Evolutionary conservation across 2,329 filamentous ascomycete genomes (phyloP), one percentile per base, ranked within the genome.

Genomic region (Monilinia fructicola): DNA sequence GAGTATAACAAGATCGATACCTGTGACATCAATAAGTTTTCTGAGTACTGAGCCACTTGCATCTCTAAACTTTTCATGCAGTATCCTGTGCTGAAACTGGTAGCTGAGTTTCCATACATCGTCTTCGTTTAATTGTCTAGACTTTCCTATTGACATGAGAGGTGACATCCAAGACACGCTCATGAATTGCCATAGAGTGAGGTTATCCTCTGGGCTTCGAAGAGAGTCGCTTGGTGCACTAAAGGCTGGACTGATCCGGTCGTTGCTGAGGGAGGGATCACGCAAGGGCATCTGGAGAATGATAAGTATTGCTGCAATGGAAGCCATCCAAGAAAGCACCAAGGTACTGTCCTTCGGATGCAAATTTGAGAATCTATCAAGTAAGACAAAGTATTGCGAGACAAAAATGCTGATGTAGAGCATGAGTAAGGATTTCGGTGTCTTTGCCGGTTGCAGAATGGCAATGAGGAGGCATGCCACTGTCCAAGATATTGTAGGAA

Each of bases 111-210:
- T 80, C 93, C 93, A 97, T 2, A 97, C 90, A 74, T 97, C 92
- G 48, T 89, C 84, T 50, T 93, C 88, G 46, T 92, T 80, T 11
- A 97, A 80, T 71, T 92, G 89, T 52, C 87, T 82, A 40, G 81
- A 79, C 53, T 81, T 84, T 1, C 89, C 91, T 31, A 87, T 77
- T 1, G 81, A 79, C 16, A 96, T 92, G 9, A 96, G 78, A 0
- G 92, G 89, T 0, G 81, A 81, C 79, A 96, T 89, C 93, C 93
- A 97, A 0, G 86, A 90, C 38, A 96, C 89, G 7, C 86, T 89
- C 85, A 94, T 90, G 78, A 92, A 97, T 71, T 93, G 90, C 84
- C 91, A 93, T 0, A 93, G 80, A 0, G 84, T 90, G 31, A 96
- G 76, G 69, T 90, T 87, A 72, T 97, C 93, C 76, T 97, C 93